Conservation (phyloP, 2,329 filamentous ascomycete species). For the Lasiodiplodia citricola region DNA sequence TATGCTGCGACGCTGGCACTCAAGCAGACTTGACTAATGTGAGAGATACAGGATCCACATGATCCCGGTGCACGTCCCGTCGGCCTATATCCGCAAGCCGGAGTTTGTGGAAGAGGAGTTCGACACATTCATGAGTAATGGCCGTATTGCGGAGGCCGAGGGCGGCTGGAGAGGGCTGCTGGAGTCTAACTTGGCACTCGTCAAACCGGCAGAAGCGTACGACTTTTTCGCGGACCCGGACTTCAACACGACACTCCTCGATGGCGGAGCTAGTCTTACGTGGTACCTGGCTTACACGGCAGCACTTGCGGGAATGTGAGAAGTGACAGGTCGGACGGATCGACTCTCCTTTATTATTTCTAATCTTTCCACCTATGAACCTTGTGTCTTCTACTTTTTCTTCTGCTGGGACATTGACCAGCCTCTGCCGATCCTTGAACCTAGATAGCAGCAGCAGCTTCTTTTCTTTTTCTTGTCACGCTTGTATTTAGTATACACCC, state of each 20-base stretch:
- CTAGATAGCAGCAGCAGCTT: slow-evolving; percentile 2
- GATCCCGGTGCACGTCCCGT: slow-evolving; percentile 76
- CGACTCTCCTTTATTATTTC: not conserved
- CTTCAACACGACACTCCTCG: slow-evolving; percentile 49
- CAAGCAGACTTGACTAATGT: not conserved
- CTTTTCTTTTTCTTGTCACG: not conserved
- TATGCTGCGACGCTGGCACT: not conserved
- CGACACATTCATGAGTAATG: slow-evolving; percentile 75
- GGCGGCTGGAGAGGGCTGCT: slow-evolving; percentile 88
- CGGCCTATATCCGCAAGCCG: slow-evolving; percentile 70
- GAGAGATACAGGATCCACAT: slow-evolving; percentile 70
- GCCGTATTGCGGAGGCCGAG: slow-evolving; percentile 65
- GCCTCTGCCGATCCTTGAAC: not conserved
- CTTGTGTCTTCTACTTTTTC: not conserved
- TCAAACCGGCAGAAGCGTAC: slow-evolving; percentile 73
- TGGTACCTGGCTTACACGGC: slow-evolving; percentile 47
- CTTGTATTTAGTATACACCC: not conserved
- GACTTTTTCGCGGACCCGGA: slow-evolving; percentile 67
- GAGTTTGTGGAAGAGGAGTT: slow-evolving; percentile 77
- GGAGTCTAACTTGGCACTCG: slow-evolving; percentile 76
- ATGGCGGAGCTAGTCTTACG: slow-evolving; percentile 72
- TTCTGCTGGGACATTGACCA: not conserved
- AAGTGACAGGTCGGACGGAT: slow-evolving; percentile 2
- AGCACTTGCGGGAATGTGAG: slow-evolving; percentile 32
- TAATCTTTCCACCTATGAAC: not conserved